These are phyloP conservation scores for Rhododendron vialii DNA, from an alignment of 148 eudicot species.

Conservation along the genomic window DNA sequence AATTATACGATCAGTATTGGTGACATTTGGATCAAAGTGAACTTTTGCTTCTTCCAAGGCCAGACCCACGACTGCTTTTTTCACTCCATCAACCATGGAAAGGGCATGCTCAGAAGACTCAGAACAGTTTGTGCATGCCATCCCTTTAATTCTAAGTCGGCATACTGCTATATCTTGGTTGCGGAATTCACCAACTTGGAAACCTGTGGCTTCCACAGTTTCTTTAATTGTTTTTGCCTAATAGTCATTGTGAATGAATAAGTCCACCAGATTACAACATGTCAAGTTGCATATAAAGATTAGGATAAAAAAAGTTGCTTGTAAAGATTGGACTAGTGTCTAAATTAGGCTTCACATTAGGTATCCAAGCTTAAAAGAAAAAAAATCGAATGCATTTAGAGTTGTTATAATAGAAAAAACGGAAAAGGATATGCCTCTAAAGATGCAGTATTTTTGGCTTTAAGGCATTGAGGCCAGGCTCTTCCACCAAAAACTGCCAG, in stretches of 20 bases:
- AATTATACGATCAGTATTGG: constrained; percentile 41
- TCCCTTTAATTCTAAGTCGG: constrained; percentile 78
- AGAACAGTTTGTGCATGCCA: constrained; percentile 97
- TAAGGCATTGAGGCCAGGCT: neutral
- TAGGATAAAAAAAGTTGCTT: neutral
- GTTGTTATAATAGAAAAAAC: neutral
- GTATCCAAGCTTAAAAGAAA: neutral
- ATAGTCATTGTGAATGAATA: constrained; percentile 1
- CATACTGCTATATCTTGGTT: constrained; percentile 78
- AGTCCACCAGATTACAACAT: neutral
- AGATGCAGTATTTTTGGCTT: neutral
- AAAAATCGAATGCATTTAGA: neutral
- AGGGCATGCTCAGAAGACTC: constrained; percentile 86
- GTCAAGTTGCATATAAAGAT: neutral
- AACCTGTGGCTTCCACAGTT: constrained; percentile 76
- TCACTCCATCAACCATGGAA: constrained; percentile 68
- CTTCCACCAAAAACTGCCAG: neutral
- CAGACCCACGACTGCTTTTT: constrained; percentile 86
- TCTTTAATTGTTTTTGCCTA: constrained; percentile 76
- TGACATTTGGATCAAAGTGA: constrained; percentile 78
- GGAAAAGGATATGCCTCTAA: neutral
- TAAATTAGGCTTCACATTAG: neutral
- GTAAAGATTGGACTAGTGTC: neutral
- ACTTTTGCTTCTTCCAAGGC: constrained; percentile 96
- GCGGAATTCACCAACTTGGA: constrained; percentile 59